Evolutionary conservation across 2,329 filamentous ascomycete genomes (phyloP).

Genomic region (Thielaviopsis euricoi): DNA sequence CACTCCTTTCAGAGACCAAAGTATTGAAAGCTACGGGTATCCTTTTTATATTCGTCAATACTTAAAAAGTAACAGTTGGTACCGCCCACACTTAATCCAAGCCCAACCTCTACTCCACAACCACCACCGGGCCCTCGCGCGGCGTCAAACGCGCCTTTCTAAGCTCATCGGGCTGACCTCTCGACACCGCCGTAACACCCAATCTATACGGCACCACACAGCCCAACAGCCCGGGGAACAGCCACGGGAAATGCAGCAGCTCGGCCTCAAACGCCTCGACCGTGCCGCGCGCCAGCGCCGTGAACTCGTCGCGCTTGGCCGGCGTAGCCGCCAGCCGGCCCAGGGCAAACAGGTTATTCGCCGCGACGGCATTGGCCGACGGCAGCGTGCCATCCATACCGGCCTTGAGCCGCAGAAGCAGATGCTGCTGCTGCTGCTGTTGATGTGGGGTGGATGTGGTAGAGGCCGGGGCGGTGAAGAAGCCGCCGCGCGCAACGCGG

Average conservation of each 20-base stretch:
- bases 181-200: conserved; percentile 34
- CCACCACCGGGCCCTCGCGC: conserved; percentile 1
- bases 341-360: conserved; percentile 72
- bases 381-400: conserved; percentile 89
- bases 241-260: conserved; percentile 80
- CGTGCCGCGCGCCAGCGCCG: conserved; percentile 51
- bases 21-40: too few relatives aligned
- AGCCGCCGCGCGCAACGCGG: conserved; percentile 37
- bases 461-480: conserved; percentile 52
- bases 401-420: conserved; percentile 78
- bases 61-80: too few relatives aligned
- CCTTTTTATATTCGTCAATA: too few relatives aligned
- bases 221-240: conserved; percentile 69
- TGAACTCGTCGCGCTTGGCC: conserved; percentile 28
- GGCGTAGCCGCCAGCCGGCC: conserved; percentile 51
- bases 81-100: too few relatives aligned
- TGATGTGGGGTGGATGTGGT: too few relatives aligned
- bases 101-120: neutral
- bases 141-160: conserved; percentile 1
- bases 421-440: conserved; percentile 28
- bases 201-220: conserved; percentile 59
- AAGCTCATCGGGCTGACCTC: neutral
- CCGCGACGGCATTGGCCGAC: conserved; percentile 76
- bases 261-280: conserved; percentile 80
- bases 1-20: too few relatives aligned